Base-by-base conservation (phyloP, 1,284 basidiomycete species). In the Phylloboletellus chloephorus region DNA sequence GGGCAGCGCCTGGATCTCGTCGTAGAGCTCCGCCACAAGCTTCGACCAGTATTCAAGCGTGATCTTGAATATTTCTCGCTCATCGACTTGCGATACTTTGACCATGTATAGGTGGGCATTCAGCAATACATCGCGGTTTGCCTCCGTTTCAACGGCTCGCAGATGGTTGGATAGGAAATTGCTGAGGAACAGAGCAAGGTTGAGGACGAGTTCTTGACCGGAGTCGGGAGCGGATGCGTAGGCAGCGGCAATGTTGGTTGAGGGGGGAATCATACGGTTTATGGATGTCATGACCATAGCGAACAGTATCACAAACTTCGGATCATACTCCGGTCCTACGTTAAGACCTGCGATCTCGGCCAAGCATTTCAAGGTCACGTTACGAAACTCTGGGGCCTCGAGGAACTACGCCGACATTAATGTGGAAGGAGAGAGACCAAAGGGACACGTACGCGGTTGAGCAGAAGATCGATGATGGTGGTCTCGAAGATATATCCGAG, bases 401-500 rank as follows among this genome's bases (percentile, higher is more conserved):
- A 99, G 79, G 74, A 98, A 98, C 87, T 95, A 59, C 4, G n/a
- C 12, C 8, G 15, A 38, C 5, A 25, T 54, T 22, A 49, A 32
- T n/a, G 33, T 23, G 23, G n/a, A 37, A 34, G 22, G 56, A 43
- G 17, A 17, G 24, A 4, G 30, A 39, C 38, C 23, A 17, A 29
- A 39, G 22, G 39, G 31, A 23, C 42, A 74, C 86, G 64, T 65
- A 91, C 90, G 54, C 92, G 78, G 54, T 82, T 84, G 37, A 98
- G 77, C 16, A 99, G 74, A 45, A 91, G 77, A 68, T 99, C 96
- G 54, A 98, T 98, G 57, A 99, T 88, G 37, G 88, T 90, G 1
- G 96, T 98, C 71, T 98, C 96, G 54, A 98, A 99, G 55, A 99
- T 98, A 66, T 95, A 99, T 19, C 95, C 96, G 32, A 99, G 72